Conservation (phyloP, 495 filamentous ascomycete species). For the Staphylotrichum longicolle region DNA sequence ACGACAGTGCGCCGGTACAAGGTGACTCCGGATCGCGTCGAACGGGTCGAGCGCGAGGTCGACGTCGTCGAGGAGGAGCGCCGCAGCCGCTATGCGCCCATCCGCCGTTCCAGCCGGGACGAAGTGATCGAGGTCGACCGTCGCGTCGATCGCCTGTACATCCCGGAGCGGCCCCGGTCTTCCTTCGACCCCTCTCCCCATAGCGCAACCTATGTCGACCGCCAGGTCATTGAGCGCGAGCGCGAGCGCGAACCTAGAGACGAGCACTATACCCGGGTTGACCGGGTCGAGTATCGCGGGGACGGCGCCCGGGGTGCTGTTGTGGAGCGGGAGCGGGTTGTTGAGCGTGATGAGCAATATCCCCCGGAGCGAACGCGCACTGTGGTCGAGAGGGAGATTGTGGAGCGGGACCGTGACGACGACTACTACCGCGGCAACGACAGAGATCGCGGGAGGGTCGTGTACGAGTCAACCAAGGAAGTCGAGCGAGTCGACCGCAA, state of each 20-base stretch:
- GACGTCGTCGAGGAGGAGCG: slow-evolving; percentile 52
- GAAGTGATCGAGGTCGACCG: slow-evolving; percentile 50
- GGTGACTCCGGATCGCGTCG: slow-evolving; percentile 42
- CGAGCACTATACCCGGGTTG: slow-evolving; percentile 33
- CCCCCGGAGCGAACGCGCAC: too few relatives aligned
- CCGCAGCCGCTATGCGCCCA: slow-evolving; percentile 42
- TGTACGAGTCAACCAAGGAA: slow-evolving; percentile 43
- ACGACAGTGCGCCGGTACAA: slow-evolving; percentile 58
- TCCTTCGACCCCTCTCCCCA: slow-evolving; percentile 40
- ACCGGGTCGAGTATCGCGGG: slow-evolving; percentile 31
- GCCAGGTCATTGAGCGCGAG: slow-evolving; percentile 39
- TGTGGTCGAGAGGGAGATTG: too few relatives aligned
- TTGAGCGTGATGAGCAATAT: slow-evolving; percentile 38
- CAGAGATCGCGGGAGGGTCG: slow-evolving; percentile 32
- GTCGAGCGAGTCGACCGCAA: slow-evolving; percentile 35
- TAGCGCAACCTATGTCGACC: slow-evolving; percentile 38
- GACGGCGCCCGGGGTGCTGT: slow-evolving; percentile 38
- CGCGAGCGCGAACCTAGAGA: slow-evolving; percentile 50
- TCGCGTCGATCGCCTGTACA: slow-evolving; percentile 41
- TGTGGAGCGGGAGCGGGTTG: slow-evolving; percentile 32
- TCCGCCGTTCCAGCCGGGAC: slow-evolving; percentile 32
- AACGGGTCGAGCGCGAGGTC: slow-evolving; percentile 44
- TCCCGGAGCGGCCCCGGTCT: slow-evolving; percentile 48
- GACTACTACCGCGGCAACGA: slow-evolving; percentile 27
- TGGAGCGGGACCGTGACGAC: slow-evolving; percentile 33